Conservation (phyloP, 768 basidiomycete genomes). For the Mycena venus region DNA sequence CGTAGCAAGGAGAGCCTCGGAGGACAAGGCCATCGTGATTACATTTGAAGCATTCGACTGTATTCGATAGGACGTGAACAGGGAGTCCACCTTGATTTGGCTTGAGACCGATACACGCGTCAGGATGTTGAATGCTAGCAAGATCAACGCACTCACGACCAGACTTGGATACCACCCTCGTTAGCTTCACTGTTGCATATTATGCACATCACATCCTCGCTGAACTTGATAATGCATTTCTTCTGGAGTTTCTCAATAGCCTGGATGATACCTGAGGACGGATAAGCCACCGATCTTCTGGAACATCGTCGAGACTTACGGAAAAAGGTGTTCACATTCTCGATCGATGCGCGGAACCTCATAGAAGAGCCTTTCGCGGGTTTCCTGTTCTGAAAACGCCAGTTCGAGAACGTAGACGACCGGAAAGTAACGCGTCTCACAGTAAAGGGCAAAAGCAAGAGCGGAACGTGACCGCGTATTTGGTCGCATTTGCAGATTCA, state of each 20-base stretch:
- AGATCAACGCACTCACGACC: slow-evolving; percentile 60
- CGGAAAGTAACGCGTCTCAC: not conserved
- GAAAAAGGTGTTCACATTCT: slow-evolving; percentile 69
- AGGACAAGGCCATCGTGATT: slow-evolving; percentile 79
- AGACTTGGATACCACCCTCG: slow-evolving; percentile 90
- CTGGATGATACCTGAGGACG: slow-evolving; percentile 76
- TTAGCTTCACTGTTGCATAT: slow-evolving; percentile 87
- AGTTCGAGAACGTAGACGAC: not conserved
- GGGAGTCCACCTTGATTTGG: slow-evolving; percentile 73
- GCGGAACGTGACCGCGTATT: slow-evolving; percentile 11
- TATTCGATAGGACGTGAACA: slow-evolving; percentile 86
- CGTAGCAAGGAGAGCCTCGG: slow-evolving; percentile 82
- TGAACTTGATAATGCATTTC: slow-evolving; percentile 86
- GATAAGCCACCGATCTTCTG: not conserved
- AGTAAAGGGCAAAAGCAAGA: not conserved
- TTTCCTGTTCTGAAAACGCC: not conserved
- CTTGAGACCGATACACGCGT: slow-evolving; percentile 52
- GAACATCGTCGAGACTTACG: slow-evolving; percentile 48
- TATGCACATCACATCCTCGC: slow-evolving; percentile 79
- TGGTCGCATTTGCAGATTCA: not conserved
- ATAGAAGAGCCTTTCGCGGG: slow-evolving; percentile 45
- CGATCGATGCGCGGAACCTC: slow-evolving; percentile 74
- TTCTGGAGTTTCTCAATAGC: slow-evolving; percentile 88
- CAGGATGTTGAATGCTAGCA: not conserved
- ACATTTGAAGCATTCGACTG: slow-evolving; percentile 89